Base-by-base conservation (phyloP, 139 green algal species). In the Closterium sp. region DNA sequence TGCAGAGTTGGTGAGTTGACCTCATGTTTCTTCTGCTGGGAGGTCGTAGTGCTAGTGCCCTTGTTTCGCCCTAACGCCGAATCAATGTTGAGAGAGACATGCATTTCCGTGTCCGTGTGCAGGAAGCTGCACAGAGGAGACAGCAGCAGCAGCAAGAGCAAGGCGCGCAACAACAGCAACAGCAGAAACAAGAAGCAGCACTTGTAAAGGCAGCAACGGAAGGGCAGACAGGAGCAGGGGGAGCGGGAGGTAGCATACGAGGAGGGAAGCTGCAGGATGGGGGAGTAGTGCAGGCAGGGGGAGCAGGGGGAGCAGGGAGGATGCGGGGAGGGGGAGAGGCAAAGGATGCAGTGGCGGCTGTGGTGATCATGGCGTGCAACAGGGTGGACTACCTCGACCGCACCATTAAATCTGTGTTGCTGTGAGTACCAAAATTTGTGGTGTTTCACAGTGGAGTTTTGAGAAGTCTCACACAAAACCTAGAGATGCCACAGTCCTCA, bases 291-390 rank as follows among this genome's bases (percentile, higher is more conserved):
- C 62, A 79, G 17, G 62, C 62, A 79, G 62, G 17, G 62, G 19
- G 62, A 24, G 62, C 62, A 79, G 62, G 17, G 62, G 27, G 62
- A 24, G 62, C 62, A 79, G 62, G 62, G 62, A 79, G 62, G 62
- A 79, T 79, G 62, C 62, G 62, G 62, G 62, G 62, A 79, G 62
- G 62, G 17, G 62, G 62, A 13, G 62, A 79, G 2, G 62, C 62
- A 79, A 79, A 79, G 62, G 62, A 79, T 79, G 62, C 62, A 11
- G 90, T 95, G 9, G 93, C 93, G 4, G 93, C 92, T 38, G 93
- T 95, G 13, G 88, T 95, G 42, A 38, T 95, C 19, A 89, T 95
- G 62, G 45, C 92, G 22, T 95, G 92, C 88, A 94, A 95, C 38
- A 24, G 93, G 0, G 92, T 86, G 21, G 87, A 90, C 31, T 95